Conservation (phyloP, 2,329 filamentous ascomycete genomes). For the Fusarium luffae region DNA sequence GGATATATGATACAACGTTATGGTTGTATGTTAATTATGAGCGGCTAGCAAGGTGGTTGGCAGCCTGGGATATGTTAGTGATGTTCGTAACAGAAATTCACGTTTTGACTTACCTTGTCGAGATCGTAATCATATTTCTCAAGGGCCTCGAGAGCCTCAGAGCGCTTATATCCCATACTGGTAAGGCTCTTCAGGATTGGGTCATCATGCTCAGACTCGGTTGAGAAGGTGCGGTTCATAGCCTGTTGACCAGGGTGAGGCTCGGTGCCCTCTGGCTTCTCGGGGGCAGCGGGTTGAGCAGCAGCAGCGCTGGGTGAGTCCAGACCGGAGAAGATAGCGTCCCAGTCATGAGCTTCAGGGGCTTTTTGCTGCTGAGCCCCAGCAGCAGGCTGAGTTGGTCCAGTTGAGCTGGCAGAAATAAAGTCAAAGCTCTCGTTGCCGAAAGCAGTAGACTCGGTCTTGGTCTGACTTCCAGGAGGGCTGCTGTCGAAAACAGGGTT, state of each 20-base stretch:
- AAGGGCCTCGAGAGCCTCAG: constrained; percentile 79
- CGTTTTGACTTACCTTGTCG: constrained; percentile 76
- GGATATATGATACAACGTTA: constrained; percentile 13
- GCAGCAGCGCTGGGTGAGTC: constrained; percentile 63
- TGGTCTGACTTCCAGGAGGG: constrained; percentile 64
- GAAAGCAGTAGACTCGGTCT: constrained; percentile 65
- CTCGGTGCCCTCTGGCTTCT: constrained; percentile 30
- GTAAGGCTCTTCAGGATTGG: constrained; percentile 90
- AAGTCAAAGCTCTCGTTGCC: constrained; percentile 70
- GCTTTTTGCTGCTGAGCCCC: constrained; percentile 53
- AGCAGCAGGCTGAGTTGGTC: constrained; percentile 52
- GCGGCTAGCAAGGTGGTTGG: constrained; percentile 66
- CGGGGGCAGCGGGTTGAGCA: constrained; percentile 33
- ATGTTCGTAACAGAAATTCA: neutral
- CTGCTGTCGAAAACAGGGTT: constrained; percentile 84
- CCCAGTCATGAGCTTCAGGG: constrained; percentile 82
- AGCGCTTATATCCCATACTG: constrained; percentile 85
- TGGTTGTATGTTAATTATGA: constrained; percentile 52
- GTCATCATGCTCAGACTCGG: constrained; percentile 84
- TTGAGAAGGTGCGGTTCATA: constrained; percentile 70
- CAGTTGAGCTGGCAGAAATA: constrained; percentile 54
- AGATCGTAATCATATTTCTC: constrained; percentile 98
- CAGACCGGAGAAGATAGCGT: constrained; percentile 88
- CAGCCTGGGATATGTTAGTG: constrained; percentile 53
- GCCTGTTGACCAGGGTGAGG: constrained; percentile 45